These are phyloP conservation scores for Puccinellia tenuiflora DNA, from an alignment of 176 grass and related monocot species.

Conservation along the genomic window DNA sequence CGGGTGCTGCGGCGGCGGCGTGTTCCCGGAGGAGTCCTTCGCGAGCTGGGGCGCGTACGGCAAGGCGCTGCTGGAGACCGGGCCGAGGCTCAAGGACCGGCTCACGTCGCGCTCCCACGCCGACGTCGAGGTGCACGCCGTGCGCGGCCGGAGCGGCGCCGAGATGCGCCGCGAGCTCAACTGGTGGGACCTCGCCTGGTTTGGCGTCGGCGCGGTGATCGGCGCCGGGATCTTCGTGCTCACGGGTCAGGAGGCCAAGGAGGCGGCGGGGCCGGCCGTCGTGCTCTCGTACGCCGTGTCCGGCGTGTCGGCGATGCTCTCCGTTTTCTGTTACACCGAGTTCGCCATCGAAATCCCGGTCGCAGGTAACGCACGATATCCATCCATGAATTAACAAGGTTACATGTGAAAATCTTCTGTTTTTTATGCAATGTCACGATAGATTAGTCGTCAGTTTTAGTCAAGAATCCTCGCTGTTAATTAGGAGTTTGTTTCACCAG, in stretches of 20 bases:
- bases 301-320: slow-evolving; percentile 90
- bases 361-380: too few relatives aligned
- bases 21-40: slow-evolving; percentile 79
- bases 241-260: slow-evolving; percentile 55
- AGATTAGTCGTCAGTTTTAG: not conserved
- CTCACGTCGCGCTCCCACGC: slow-evolving; percentile 46
- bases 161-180: slow-evolving; percentile 64
- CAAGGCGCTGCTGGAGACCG: slow-evolving; percentile 51
- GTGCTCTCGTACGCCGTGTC: slow-evolving; percentile 83
- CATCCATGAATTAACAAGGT: too few relatives aligned
- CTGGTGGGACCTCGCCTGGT: slow-evolving; percentile 84
- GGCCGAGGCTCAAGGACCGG: slow-evolving; percentile 41
- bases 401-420: too few relatives aligned
- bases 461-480: not conserved
- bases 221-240: slow-evolving; percentile 87
- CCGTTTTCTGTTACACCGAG: slow-evolving; percentile 96
- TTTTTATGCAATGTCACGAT: not conserved
- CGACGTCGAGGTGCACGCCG: slow-evolving; percentile 53
- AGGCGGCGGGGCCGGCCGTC: slow-evolving; percentile 66
- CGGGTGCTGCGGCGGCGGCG: slow-evolving; percentile 17
- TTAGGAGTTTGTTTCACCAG: not conserved
- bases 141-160: slow-evolving; percentile 48
- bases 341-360: slow-evolving; percentile 93
- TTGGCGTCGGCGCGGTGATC: slow-evolving; percentile 76
- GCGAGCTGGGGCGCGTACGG: slow-evolving; percentile 59